phyloP scores from a whole-genome alignment of 1,284 basidiomycete genomes.

The Puccinia polysora region DNA sequence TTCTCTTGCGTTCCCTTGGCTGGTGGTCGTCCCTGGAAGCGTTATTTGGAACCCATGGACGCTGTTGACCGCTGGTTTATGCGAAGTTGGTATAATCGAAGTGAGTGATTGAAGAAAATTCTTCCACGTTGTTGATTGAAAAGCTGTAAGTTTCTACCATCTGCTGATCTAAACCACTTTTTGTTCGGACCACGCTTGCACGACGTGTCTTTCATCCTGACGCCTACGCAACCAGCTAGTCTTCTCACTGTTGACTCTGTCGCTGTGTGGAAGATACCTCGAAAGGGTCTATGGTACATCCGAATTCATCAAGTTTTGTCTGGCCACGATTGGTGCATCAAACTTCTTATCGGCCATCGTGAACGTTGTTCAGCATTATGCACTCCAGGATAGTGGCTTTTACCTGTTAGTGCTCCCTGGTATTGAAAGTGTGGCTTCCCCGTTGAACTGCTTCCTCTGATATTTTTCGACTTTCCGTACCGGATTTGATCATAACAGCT shows the following conservation, averaged over 20 bases:
- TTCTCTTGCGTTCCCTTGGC: slow-evolving; percentile 62
- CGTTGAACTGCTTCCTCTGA: no score
- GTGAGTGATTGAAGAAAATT: slow-evolving; percentile 57
- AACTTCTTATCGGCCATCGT: slow-evolving; percentile 80
- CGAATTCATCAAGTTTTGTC: slow-evolving; percentile 80
- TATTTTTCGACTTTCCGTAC: slow-evolving; percentile 17
- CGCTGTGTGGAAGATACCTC: slow-evolving; percentile 78
- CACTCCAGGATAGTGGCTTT: slow-evolving; percentile 23
- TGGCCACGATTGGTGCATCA: slow-evolving; percentile 69
- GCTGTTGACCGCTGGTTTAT: slow-evolving; percentile 75
- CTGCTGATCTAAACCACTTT: background rate
- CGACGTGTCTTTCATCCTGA: slow-evolving; percentile 45
- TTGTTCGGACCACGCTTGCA: slow-evolving; percentile 11
- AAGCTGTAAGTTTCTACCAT: background rate
- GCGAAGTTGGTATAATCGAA: slow-evolving; percentile 78
- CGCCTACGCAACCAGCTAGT: slow-evolving; percentile 60
- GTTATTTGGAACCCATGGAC: slow-evolving; percentile 90
- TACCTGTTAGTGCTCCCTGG: slow-evolving; percentile 23
- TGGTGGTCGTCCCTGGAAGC: slow-evolving; percentile 76
- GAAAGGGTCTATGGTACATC: slow-evolving; percentile 86
- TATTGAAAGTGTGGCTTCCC: background rate
- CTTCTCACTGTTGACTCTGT: slow-evolving; percentile 70
- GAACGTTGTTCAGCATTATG: slow-evolving; percentile 65
- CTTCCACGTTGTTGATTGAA: background rate
- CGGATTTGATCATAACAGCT: slow-evolving; percentile 57